Base-by-base conservation (phyloP, 192 early-diverging fungal genomes). In the Podila horticola region DNA sequence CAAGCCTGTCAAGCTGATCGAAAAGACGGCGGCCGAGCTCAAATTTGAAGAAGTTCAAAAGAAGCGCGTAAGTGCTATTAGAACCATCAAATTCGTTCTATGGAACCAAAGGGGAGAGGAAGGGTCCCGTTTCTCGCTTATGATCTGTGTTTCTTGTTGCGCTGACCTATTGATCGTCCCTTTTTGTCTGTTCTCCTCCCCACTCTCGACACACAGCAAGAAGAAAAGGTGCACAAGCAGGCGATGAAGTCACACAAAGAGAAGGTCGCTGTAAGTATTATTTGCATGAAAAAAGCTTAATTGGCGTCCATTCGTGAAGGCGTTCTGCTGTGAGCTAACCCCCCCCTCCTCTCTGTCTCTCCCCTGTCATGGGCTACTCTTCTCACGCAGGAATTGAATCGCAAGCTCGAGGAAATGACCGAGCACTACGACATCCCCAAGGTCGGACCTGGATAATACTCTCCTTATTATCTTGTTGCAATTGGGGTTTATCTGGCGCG, bases 391-490 rank as follows among this genome's bases (percentile, higher is more conserved):
- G 93, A 95, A 38, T 88, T 93, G 66, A 95, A 95, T 74, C 85
- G 86, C 31, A 91, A 94, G 67, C 84, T 95, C 20, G 92, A 92
- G 67, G 82, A 88, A 34, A 84, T 95, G 63, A 89, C 85, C 62
- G 94, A 95, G 74, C 94, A 94, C 84, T 91, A 94, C 84, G 94
- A 95, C 74, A 93, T 95, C 79, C 93, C 94, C 41, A 92, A 93
- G 68, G 93, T 94, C 64, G 91, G 92, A 73, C 92, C 92, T 34
- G 92, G 93, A 84, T 93, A 93, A 93, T 75, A 76, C 20, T 33
- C 41, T 45, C 15, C 15, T 12, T 45, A 4, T 34, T 4, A 45
- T 45, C 41, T 17, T 45, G 41, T 45, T 45, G 41, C 41, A 45
- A 45, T 45, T 4, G 15, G 41, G 1, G 34, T 1, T 45, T 45